Evolutionary conservation across 2,329 filamentous ascomycete species (phyloP).

Genomic region (Fusarium oxysporum): DNA sequence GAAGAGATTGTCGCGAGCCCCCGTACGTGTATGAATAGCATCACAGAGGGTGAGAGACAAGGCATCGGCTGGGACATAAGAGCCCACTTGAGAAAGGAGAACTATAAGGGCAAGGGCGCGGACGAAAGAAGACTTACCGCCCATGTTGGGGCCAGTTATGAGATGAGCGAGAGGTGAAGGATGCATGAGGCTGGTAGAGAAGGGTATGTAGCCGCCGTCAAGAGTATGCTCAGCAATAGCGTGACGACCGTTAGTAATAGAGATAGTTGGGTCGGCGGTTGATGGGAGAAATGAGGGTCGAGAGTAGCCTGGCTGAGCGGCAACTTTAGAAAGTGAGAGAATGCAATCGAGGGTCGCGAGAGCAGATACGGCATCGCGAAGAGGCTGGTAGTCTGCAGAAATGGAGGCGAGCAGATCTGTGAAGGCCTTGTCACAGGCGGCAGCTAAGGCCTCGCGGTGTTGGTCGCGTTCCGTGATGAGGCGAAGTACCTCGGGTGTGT

Average conservation of each 20-base stretch:
- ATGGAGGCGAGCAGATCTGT: constrained; percentile 77
- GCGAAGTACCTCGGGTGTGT: constrained; percentile 88
- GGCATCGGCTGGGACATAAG: constrained; percentile 85
- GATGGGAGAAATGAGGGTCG: constrained; percentile 77
- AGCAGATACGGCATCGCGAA: constrained; percentile 88
- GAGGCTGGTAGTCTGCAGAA: constrained; percentile 84
- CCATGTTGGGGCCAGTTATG: constrained; percentile 98
- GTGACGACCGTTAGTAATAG: constrained; percentile 76
- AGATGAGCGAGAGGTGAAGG: constrained; percentile 78
- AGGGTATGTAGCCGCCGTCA: constrained; percentile 89
- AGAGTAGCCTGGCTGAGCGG: constrained; percentile 86
- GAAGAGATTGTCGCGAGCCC: constrained; percentile 95
- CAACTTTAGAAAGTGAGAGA: constrained; percentile 85
- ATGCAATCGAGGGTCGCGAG: constrained; percentile 92
- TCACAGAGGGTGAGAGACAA: constrained; percentile 85
- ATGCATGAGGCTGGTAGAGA: constrained; percentile 79
- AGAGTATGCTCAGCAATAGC: constrained; percentile 96
- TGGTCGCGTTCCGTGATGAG: constrained; percentile 91
- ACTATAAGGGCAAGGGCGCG: constrained; percentile 90
- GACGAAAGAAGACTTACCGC: constrained; percentile 97
- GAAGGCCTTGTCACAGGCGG: constrained; percentile 90
- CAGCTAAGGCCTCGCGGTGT: constrained; percentile 91
- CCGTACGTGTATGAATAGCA: constrained; percentile 94
- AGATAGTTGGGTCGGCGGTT: constrained; percentile 73
- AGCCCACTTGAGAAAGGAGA: constrained; percentile 95